Evolutionary conservation across 2,329 filamentous ascomycete species (phyloP).

Genomic region (Apiospora phragmitis): DNA sequence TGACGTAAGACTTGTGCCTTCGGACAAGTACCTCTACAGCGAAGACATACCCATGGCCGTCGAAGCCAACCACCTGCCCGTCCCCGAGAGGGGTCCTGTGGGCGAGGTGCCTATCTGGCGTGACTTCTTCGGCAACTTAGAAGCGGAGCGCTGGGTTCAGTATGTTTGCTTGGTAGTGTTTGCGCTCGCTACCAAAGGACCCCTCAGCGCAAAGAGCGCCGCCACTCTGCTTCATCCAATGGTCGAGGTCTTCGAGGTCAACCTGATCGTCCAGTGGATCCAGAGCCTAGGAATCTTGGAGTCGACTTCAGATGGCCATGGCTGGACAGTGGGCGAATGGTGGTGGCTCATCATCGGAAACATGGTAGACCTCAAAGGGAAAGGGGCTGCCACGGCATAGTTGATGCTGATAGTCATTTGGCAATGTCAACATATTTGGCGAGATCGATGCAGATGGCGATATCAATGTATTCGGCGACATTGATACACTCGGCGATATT

Average conservation of each 20-base stretch:
- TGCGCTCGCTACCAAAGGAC: slow-evolving; percentile 61
- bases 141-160: slow-evolving; percentile 63
- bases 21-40: slow-evolving; percentile 57
- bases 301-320: slow-evolving; percentile 39
- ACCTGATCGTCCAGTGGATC: slow-evolving; percentile 61
- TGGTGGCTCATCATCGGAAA: slow-evolving; percentile 64
- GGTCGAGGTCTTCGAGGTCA: slow-evolving; percentile 64
- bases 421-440: neutral
- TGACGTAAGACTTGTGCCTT: slow-evolving; percentile 59
- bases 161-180: slow-evolving; percentile 64
- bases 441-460: no score
- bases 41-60: slow-evolving; percentile 47
- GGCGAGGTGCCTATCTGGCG: slow-evolving; percentile 70
- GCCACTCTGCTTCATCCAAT: slow-evolving; percentile 56
- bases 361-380: slow-evolving; percentile 23
- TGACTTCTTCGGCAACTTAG: slow-evolving; percentile 63
- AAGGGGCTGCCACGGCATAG: neutral
- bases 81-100: slow-evolving; percentile 42
- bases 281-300: slow-evolving; percentile 51
- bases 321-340: slow-evolving; percentile 58
- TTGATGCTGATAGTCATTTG: no score
- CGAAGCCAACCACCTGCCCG: slow-evolving; percentile 34
- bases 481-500: neutral
- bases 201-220: slow-evolving; percentile 53
- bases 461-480: no score